These are phyloP conservation scores for Komagataella mondaviorum DNA, from an alignment of 805 yeast species.

Conservation along the genomic window DNA sequence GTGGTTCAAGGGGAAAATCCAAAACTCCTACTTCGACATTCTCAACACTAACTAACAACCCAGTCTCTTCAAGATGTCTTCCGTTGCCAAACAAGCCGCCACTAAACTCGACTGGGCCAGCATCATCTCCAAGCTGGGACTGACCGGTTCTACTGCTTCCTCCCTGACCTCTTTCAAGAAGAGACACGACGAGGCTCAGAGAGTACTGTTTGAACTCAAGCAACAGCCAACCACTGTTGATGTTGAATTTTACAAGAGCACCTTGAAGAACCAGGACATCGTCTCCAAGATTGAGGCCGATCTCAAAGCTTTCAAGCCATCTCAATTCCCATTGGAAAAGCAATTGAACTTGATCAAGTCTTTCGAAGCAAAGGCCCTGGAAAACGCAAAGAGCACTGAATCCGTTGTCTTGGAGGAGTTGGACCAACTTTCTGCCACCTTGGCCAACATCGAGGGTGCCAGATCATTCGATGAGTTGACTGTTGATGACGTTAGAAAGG, in stretches of 20 bases:
- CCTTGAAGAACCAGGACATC: slow-evolving; percentile 70
- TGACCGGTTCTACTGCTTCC: slow-evolving; percentile 84
- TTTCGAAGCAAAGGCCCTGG: slow-evolving; percentile 90
- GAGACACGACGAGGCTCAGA: slow-evolving; percentile 97
- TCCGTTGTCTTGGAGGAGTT: slow-evolving; percentile 78
- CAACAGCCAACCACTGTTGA: slow-evolving; percentile 69
- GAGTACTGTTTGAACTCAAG: slow-evolving; percentile 56
- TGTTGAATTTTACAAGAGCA: slow-evolving; percentile 65
- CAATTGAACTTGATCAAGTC: slow-evolving; percentile 86
- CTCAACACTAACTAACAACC: neutral
- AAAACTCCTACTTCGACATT: neutral
- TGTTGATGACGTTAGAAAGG: slow-evolving; percentile 86
- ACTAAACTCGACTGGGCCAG: slow-evolving; percentile 92
- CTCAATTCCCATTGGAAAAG: slow-evolving; percentile 73
- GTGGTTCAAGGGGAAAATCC: neutral
- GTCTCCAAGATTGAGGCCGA: slow-evolving; percentile 73
- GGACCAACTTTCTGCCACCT: slow-evolving; percentile 72
- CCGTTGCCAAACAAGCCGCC: slow-evolving; percentile 44
- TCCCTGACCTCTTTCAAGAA: slow-evolving; percentile 88
- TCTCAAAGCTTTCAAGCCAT: slow-evolving; percentile 66
- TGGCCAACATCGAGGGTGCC: slow-evolving; percentile 88
- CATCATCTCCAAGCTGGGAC: slow-evolving; percentile 76
- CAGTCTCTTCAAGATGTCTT: slow-evolving; percentile 2
- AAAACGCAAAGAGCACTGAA: slow-evolving; percentile 91
- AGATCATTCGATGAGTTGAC: slow-evolving; percentile 97